Conservation (phyloP, 352 stramenopile genomes). For the Phytopythium sindhum region DNA sequence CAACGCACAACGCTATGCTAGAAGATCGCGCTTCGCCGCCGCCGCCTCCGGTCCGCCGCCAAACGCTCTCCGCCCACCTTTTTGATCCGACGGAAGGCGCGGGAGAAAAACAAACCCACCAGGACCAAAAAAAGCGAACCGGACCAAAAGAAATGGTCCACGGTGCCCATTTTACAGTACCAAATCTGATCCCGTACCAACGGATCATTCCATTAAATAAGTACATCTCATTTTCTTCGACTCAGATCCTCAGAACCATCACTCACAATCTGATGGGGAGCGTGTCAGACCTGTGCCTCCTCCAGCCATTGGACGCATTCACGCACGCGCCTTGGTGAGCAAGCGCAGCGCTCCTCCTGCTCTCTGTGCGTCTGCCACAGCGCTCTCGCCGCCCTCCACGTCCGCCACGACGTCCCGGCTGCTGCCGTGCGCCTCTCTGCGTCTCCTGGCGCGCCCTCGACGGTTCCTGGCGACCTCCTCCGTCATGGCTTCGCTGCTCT, state of each 20-base stretch:
- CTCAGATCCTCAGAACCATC: not conserved
- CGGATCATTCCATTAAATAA: too few species aligned
- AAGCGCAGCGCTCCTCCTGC: not conserved
- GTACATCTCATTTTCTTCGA: too few species aligned
- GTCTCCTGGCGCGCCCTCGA: not conserved
- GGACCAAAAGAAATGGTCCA: not conserved
- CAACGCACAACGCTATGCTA: not conserved
- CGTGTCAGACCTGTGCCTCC: not conserved
- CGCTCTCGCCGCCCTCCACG: not conserved
- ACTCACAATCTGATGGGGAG: not conserved
- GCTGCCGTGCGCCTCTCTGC: not conserved
- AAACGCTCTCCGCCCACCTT: not conserved
- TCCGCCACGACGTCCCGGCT: not conserved
- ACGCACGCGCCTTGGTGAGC: not conserved
- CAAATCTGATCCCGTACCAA: too few species aligned
- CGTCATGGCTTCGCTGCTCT: constrained; percentile 45
- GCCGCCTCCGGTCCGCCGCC: not conserved
- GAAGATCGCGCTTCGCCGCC: too few species aligned
- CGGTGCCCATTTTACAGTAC: too few species aligned
- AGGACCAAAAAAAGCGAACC: not conserved
- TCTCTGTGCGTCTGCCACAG: not conserved
- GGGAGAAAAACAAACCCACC: not conserved
- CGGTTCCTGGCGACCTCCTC: not conserved
- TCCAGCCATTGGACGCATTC: not conserved
- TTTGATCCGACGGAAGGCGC: not conserved